These are phyloP conservation scores for Globisporangium okanoganense DNA, from an alignment of 352 stramenopile species.

Conservation along the genomic window DNA sequence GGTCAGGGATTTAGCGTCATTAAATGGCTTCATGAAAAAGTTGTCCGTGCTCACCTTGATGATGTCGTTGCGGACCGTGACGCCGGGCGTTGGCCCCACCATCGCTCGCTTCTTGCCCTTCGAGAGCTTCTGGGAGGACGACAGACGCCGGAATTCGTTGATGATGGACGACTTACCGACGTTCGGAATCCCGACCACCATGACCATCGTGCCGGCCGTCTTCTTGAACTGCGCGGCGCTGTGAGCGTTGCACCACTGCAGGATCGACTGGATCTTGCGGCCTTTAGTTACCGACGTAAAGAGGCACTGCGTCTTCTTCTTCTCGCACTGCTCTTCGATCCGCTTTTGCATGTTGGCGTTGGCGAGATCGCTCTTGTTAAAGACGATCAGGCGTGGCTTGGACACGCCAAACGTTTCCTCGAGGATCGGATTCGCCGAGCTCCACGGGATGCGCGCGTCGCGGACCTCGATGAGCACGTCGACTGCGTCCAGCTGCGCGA, in stretches of 20 bases:
- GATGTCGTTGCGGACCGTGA: constrained; percentile 85
- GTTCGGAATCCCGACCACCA: constrained; percentile 88
- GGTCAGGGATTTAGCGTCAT: not conserved
- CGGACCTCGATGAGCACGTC: constrained; percentile 84
- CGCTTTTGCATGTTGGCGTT: constrained; percentile 81
- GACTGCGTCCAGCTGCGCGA: constrained; percentile 73
- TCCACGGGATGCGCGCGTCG: constrained; percentile 81
- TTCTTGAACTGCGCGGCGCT: constrained; percentile 80
- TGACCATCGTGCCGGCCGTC: constrained; percentile 84
- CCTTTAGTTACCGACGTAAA: constrained; percentile 82
- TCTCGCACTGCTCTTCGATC: constrained; percentile 60
- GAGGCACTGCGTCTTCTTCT: constrained; percentile 47
- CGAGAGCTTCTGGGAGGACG: constrained; percentile 64
- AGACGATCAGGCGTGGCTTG: constrained; percentile 81
- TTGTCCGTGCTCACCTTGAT: constrained; percentile 56
- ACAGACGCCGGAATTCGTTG: constrained; percentile 79
- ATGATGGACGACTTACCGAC: constrained; percentile 91
- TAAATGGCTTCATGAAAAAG: not conserved
- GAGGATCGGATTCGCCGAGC: constrained; percentile 77
- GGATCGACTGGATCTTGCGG: constrained; percentile 66
- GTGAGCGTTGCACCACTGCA: constrained; percentile 76
- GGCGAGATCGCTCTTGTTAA: constrained; percentile 86
- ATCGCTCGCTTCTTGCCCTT: constrained; percentile 80
- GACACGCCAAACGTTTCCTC: constrained; percentile 70
- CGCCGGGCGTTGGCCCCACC: constrained; percentile 77